Percentiles rank a stretch among this genome's conserved stretches.
Conservation (phyloP, 2,329 filamentous ascomycete genomes). For the Cryphonectria parasitica region DNA sequence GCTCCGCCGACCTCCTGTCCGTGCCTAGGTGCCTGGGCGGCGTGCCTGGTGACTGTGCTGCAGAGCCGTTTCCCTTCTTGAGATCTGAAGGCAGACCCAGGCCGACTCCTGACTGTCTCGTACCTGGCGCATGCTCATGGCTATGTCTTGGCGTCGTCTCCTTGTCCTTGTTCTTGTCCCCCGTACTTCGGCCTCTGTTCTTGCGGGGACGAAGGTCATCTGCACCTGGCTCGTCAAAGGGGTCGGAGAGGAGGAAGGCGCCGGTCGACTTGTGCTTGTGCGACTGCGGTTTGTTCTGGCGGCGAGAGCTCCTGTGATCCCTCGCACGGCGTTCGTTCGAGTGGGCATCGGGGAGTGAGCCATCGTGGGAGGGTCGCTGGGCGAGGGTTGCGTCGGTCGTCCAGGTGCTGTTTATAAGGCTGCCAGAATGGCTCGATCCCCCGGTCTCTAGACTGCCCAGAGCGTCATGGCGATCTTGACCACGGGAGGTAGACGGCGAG, state of each 20-base stretch:
- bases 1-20: slow-evolving; percentile 32
- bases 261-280: slow-evolving; percentile 52
- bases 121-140: slow-evolving; percentile 11
- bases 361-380: slow-evolving; percentile 28
- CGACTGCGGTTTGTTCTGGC: slow-evolving; percentile 38
- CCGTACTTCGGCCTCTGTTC: slow-evolving; percentile 24
- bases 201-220: slow-evolving; percentile 38
- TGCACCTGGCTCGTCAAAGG: slow-evolving; percentile 37
- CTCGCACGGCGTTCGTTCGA: background rate
- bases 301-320: slow-evolving; percentile 26
- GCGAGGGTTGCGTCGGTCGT: slow-evolving; percentile 30
- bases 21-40: slow-evolving; percentile 10
- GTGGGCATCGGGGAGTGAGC: slow-evolving; percentile 6
- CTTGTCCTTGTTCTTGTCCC: slow-evolving; percentile 28
- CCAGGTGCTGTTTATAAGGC: slow-evolving; percentile 31
- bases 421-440: slow-evolving; percentile 48
- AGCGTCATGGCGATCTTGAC: slow-evolving; percentile 16
- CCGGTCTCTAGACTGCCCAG: slow-evolving; percentile 46
- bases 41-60: slow-evolving; percentile 20
- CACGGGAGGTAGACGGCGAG: slow-evolving; percentile 4
- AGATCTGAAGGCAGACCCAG: slow-evolving; percentile 11
- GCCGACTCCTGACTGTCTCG: slow-evolving; percentile 19
- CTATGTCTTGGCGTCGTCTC: slow-evolving; percentile 16
- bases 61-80: slow-evolving; percentile 14
- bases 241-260: slow-evolving; percentile 56